Evolutionary conservation across 129 eudicot genomes (phyloP).

Genomic region (Scalesia atractyloides): DNA sequence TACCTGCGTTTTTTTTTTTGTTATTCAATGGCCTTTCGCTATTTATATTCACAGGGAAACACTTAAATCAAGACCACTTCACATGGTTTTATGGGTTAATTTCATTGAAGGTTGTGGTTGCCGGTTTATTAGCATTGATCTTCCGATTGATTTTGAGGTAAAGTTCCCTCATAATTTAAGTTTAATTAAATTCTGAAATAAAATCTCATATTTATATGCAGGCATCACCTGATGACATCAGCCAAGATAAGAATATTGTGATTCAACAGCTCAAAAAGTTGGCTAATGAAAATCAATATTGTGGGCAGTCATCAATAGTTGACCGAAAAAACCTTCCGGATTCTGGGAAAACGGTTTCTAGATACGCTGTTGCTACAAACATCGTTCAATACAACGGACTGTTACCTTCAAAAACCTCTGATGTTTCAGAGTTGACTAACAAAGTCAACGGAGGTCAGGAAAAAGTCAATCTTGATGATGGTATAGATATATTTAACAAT

Average conservation of each 20-base stretch:
- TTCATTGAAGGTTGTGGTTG: constrained; percentile 70
- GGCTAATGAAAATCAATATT: constrained; percentile 29
- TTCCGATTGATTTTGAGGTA: constrained; percentile 61
- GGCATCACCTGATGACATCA: constrained; percentile 38
- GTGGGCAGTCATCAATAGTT: constrained; percentile 38
- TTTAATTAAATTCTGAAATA: background rate
- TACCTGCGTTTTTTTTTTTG: background rate
- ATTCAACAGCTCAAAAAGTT: constrained; percentile 39
- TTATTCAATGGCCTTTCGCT: constrained; percentile 19
- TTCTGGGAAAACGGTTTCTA: constrained; percentile 33
- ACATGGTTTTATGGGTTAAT: constrained; percentile 48
- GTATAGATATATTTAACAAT: constrained; percentile 20
- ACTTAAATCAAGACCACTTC: constrained; percentile 48
- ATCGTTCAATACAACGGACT: constrained; percentile 14
- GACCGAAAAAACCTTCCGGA: constrained; percentile 29
- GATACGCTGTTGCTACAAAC: constrained; percentile 39
- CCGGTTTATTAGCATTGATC: constrained; percentile 41
- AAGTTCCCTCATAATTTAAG: constrained; percentile 2
- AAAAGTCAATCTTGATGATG: constrained; percentile 29
- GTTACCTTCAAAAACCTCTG: constrained; percentile 14
- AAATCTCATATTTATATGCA: constrained; percentile 15
- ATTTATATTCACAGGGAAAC: constrained; percentile 49
- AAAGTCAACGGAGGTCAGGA: constrained; percentile 7
- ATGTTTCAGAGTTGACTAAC: constrained; percentile 20
- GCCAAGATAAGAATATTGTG: constrained; percentile 38